Evolutionary conservation across 2,329 filamentous ascomycete species (phyloP), one percentile per base, ranked within the genome.

Genomic region (Hirsutella minnesotensis): DNA sequence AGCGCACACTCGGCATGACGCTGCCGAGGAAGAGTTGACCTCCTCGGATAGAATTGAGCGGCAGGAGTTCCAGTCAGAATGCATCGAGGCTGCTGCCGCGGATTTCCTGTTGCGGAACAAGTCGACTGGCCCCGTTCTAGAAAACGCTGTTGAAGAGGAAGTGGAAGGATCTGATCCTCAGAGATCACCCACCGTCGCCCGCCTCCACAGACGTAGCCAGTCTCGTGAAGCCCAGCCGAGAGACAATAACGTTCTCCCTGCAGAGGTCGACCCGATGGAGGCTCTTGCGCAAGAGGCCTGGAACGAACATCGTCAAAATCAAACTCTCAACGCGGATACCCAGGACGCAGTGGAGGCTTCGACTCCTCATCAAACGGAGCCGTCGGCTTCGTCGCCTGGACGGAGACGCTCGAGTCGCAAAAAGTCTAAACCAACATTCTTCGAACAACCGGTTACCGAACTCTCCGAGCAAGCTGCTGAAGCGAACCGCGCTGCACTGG

Each of bases 381-480:
- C 34, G 16, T 20, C 42, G n/a, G n/a, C n/a, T n/a, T 47, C 43
- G 38, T 45, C 47, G 20, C 57, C 24, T 27, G 24, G 24, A 27
- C 24, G 55, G 47, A 56, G 49, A 47, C 57, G 61, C 21, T 57
- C 65, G 29, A 62, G 62, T 27, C 56, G 61, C 36, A 72, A 69
- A 57, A 73, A 69, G 56, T 60, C 65, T 39, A 74, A 74, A 51
- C 65, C 67, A 9, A 68, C 67, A 16, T 69, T 62, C 43, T 68
- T 67, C 47, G 59, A 63, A 35, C 55, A 62, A 42, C 53, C 57
- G 2, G 47, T 53, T 9, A 47, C 49, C 5, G 49, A 48, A 0
- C 52, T 51, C 5, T 39, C 43, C 13, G 35, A 44, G 18, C 47
- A 52, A 21, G 45, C 48, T 9, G 51, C 53, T 5, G 52, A 46